phyloP scores from a whole-genome alignment of 176 grass and related monocot genomes.

The Musa troglodytarum region DNA sequence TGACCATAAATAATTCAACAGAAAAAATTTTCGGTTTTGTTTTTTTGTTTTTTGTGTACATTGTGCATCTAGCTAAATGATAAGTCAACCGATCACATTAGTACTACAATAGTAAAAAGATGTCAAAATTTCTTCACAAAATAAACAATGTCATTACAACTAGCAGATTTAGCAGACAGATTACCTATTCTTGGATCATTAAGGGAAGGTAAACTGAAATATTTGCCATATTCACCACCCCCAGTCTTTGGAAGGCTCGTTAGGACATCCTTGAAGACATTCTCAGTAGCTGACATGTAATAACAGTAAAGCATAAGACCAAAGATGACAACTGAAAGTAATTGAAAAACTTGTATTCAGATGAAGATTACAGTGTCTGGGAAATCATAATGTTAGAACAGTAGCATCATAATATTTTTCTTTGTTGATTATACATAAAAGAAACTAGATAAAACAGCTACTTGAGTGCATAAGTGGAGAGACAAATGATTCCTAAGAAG shows the following conservation, averaged over 20 bases:
- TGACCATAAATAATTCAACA: not conserved
- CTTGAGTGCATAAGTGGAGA: not conserved
- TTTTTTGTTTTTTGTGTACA: too few relatives aligned
- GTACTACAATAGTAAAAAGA: not conserved
- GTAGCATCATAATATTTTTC: not conserved
- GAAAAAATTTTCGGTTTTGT: too few relatives aligned
- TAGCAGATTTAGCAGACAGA: not conserved
- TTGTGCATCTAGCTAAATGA: not conserved
- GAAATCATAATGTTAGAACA: not conserved
- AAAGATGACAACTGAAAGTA: too few relatives aligned
- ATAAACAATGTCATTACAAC: not conserved
- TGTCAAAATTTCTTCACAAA: not conserved
- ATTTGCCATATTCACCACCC: conserved; percentile 86
- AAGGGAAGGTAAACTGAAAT: conserved; percentile 65
- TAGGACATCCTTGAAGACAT: conserved; percentile 55
- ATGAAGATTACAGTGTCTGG: not conserved
- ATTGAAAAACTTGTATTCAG: too few relatives aligned
- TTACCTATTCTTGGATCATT: conserved; percentile 89
- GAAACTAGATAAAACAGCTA: not conserved
- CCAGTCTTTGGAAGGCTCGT: conserved; percentile 69
- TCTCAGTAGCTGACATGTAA: conserved; percentile 44
- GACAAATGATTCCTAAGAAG: not conserved
- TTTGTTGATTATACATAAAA: not conserved
- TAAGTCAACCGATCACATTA: not conserved
- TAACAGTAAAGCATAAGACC: not conserved